Evolutionary conservation across 164 flowering plant genomes (phyloP), one percentile per base, ranked within the genome.

Genomic region (Stephania yunnanensis): DNA sequence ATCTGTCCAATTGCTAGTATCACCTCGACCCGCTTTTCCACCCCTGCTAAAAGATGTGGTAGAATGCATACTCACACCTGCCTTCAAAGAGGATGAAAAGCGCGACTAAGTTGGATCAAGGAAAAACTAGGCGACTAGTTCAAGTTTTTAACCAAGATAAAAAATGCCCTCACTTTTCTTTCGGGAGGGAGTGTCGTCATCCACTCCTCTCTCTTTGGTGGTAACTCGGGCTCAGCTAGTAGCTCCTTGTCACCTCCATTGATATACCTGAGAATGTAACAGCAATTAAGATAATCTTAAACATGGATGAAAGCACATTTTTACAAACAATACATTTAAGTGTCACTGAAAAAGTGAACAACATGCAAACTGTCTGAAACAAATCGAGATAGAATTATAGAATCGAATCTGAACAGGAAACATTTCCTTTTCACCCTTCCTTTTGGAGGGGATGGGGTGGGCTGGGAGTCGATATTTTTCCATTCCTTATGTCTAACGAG

Each of bases 151-250:
- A 19, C 50, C 30, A 45, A 50, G 46, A 10, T 42, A 19, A 12
- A 0, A 46, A 44, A 46, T 22, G 53, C 20, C n/a, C 82, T 73
- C 88, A 93, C 97, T 82, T 88, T 92, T 82, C 97, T 84, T 79
- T 95, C 99, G 45, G 98, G 99, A 78, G 99, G 97, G 52, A 93
- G 81, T 13, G 91, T 84, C 64, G 98, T 95, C 98, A 95, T 95
- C 99, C 99, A 95, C 84, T 95, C 99, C 42, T 95, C 99, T 77
- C 99, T 87, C 78, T 78, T 80, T 50, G 83, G 90, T 77, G 84
- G 86, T 45, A 53, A 85, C 70, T 89, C 87, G 22, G 78, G 67
- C 44, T 86, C 91, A 68, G 89, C 95, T 74, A 95, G 76, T 68
- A 95, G 93, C 77, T 87, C 89, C 76, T 95, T 97, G 86, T 95